phyloP scores from a whole-genome alignment of 257 asterid genomes.

The Solanum pennellii region DNA sequence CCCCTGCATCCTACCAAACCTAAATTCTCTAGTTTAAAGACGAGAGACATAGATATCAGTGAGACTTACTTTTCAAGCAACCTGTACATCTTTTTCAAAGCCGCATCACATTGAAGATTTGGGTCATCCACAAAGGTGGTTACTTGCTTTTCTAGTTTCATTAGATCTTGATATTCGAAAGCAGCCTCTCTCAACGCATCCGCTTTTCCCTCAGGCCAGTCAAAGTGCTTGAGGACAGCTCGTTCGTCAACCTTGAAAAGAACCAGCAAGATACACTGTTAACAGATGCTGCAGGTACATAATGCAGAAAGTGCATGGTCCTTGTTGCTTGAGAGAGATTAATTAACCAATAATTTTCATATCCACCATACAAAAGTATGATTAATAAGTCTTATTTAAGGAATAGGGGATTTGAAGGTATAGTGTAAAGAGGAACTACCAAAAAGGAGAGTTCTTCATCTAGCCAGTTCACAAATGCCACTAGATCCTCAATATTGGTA shows the following conservation, averaged over 20 bases:
- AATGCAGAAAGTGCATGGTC: background rate
- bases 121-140: slow-evolving; percentile 69
- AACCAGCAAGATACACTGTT: background rate
- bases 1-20: background rate
- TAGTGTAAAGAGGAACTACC: slow-evolving; percentile 26
- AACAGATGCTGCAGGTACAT: background rate
- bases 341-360: background rate
- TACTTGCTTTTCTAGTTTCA: slow-evolving; percentile 75
- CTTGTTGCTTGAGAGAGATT: background rate
- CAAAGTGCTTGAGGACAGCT: slow-evolving; percentile 91
- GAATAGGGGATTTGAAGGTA: background rate
- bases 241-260: slow-evolving; percentile 86
- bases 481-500: slow-evolving; percentile 55
- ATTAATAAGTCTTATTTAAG: background rate
- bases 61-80: slow-evolving; percentile 88
- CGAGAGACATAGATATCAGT: background rate
- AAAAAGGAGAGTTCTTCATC: slow-evolving; percentile 90
- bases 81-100: slow-evolving; percentile 87
- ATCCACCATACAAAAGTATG: background rate
- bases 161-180: slow-evolving; percentile 83
- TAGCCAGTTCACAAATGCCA: slow-evolving; percentile 89
- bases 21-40: background rate
- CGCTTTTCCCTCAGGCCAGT: slow-evolving; percentile 99
- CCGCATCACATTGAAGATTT: slow-evolving; percentile 74
- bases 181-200: slow-evolving; percentile 94